phyloP scores from a whole-genome alignment of 2,329 filamentous ascomycete species.

The Claviceps arundinis region DNA sequence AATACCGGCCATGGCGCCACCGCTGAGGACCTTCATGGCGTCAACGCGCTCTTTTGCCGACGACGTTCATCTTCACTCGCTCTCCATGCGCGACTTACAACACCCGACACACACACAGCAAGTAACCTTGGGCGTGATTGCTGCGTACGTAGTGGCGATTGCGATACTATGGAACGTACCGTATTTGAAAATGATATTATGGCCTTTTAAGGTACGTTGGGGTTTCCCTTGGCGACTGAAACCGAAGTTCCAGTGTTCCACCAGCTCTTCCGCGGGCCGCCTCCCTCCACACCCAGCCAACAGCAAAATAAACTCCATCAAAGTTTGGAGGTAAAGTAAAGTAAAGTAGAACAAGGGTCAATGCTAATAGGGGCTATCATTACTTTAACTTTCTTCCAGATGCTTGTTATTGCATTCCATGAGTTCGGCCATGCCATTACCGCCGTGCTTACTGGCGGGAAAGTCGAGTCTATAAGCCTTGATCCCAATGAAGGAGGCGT shows the following conservation, averaged over 20 bases:
- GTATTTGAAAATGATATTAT: slow-evolving; percentile 59
- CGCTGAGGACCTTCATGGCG: background rate
- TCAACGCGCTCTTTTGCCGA: slow-evolving; percentile 2
- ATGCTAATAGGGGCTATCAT: background rate
- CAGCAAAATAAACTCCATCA: too few relatives aligned
- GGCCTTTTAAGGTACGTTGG: slow-evolving; percentile 59
- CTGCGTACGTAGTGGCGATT: slow-evolving; percentile 57
- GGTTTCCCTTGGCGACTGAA: background rate
- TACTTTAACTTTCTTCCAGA: slow-evolving; percentile 27
- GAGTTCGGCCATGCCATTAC: slow-evolving; percentile 67
- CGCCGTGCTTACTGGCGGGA: slow-evolving; percentile 58
- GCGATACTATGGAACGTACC: slow-evolving; percentile 70
- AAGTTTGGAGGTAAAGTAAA: too few relatives aligned
- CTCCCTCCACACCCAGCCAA: background rate
- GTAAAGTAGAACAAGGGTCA: too few relatives aligned
- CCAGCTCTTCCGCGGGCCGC: background rate
- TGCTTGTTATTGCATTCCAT: slow-evolving; percentile 75
- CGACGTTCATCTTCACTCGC: slow-evolving; percentile 6
- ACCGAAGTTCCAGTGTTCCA: too few relatives aligned
- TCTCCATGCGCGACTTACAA: slow-evolving; percentile 39
- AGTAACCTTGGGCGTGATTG: slow-evolving; percentile 59
- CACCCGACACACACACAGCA: slow-evolving; percentile 54
- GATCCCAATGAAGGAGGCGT: slow-evolving; percentile 70
- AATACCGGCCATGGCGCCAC: slow-evolving; percentile 2
- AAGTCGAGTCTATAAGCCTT: slow-evolving; percentile 60